Percentiles rank a stretch among this genome's conserved stretches.
phyloP scores from a whole-genome alignment of 2,329 filamentous ascomycete genomes.

The Ceratocystis diversiconidia region DNA sequence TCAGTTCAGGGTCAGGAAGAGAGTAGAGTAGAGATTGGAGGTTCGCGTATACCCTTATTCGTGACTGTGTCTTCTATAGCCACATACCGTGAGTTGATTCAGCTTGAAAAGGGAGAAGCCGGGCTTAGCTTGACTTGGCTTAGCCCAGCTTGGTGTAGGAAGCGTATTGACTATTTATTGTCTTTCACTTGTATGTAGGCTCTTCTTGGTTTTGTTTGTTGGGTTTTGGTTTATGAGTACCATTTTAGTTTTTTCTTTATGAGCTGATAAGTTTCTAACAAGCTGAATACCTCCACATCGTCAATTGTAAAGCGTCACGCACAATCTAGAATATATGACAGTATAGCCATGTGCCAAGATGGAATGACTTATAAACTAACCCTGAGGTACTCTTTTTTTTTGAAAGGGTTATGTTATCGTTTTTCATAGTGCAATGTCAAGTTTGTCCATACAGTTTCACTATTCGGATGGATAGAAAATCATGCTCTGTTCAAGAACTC shows the following conservation, averaged over 20 bases:
- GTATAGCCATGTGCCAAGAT: no score
- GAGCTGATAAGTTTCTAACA: not conserved
- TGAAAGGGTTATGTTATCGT: no score
- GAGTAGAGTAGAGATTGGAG: not conserved
- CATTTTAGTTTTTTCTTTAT: conserved; percentile 1
- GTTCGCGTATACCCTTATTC: not conserved
- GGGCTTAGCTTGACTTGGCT: not conserved
- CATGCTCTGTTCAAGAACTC: conserved; percentile 6
- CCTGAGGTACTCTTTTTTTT: no score
- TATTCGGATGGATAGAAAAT: not conserved
- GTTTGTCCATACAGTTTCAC: not conserved
- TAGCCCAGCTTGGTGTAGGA: not conserved
- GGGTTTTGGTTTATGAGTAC: conserved; percentile 6
- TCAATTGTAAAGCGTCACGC: not conserved
- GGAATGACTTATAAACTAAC: no score
- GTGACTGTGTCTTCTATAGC: conserved; percentile 1
- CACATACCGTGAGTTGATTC: not conserved
- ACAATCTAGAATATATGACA: not conserved
- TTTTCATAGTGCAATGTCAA: not conserved
- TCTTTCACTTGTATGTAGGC: not conserved
- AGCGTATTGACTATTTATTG: not conserved
- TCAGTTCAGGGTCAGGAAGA: not conserved
- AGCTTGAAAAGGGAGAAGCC: not conserved
- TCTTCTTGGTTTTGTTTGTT: conserved; percentile 6
- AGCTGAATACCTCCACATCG: no score